Evolutionary conservation across 768 basidiomycete genomes (phyloP).

Genomic region (Macrolepiota albuminosa): DNA sequence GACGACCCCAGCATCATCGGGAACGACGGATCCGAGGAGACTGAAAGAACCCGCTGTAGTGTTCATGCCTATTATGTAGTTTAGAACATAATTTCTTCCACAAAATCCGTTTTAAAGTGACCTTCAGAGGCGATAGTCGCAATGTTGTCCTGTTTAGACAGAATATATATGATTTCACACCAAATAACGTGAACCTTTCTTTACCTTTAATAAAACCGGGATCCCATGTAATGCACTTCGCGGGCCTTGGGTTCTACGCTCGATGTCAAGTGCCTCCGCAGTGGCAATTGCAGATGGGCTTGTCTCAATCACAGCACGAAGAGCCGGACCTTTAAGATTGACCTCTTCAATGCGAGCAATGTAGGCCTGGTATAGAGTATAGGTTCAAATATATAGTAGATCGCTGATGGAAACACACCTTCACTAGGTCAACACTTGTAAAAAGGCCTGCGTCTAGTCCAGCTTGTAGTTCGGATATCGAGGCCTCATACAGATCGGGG

Average conservation of each 20-base stretch:
- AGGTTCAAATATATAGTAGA: not conserved
- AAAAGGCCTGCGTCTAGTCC: constrained; percentile 49
- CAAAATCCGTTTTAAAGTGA: constrained; percentile 6
- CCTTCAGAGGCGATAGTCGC: constrained; percentile 42
- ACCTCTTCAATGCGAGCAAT: constrained; percentile 65
- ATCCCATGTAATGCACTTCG: constrained; percentile 51
- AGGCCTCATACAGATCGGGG: constrained; percentile 63
- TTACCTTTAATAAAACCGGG: constrained; percentile 45
- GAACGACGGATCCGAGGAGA: constrained; percentile 37
- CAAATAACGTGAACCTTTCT: not conserved
- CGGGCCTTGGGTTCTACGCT: constrained; percentile 35
- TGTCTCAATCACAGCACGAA: constrained; percentile 56
- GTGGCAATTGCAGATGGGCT: constrained; percentile 49
- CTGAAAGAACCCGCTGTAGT: constrained; percentile 43
- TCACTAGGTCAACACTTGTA: constrained; percentile 58
- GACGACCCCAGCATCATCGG: constrained; percentile 42
- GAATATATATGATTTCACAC: not conserved
- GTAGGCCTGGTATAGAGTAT: constrained; percentile 44
- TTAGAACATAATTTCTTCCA: not conserved
- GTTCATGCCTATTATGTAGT: constrained; percentile 31
- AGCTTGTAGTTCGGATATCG: constrained; percentile 48
- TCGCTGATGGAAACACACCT: constrained; percentile 29
- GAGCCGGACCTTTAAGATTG: constrained; percentile 51
- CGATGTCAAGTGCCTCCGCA: constrained; percentile 47
- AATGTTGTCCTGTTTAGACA: constrained; percentile 38